phyloP scores from a whole-genome alignment of 345 rosid genomes.

The Passiflora organensis region DNA sequence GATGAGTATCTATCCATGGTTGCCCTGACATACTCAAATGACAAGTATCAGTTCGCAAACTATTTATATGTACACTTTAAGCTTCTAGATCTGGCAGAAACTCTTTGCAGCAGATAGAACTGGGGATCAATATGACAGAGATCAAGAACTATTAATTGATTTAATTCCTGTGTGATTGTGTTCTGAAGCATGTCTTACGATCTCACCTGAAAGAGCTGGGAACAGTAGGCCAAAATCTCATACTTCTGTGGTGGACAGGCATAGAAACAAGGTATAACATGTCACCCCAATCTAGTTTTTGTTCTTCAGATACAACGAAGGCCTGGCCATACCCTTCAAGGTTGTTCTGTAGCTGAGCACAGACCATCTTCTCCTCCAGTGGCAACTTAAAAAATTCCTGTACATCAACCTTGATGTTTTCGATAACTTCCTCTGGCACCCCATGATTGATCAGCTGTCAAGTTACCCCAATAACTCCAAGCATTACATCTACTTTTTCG shows the following conservation, averaged over 20 bases:
- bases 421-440: slow-evolving; percentile 22
- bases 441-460: slow-evolving; percentile 47
- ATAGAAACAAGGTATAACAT: slow-evolving; percentile 35
- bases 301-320: slow-evolving; percentile 40
- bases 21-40: slow-evolving; percentile 12
- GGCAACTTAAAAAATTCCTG: slow-evolving; percentile 38
- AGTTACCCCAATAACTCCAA: too few species aligned
- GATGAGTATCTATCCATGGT: slow-evolving; percentile 28
- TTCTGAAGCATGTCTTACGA: too few species aligned
- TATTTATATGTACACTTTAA: too few species aligned
- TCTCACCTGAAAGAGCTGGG: slow-evolving; percentile 44
- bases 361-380: slow-evolving; percentile 34
- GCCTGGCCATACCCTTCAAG: slow-evolving; percentile 55
- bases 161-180: too few species aligned
- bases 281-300: slow-evolving; percentile 55
- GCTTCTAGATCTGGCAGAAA: too few species aligned
- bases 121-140: too few species aligned
- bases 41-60: too few species aligned
- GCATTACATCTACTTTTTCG: too few species aligned
- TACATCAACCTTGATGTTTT: slow-evolving; percentile 33
- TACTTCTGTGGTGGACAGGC: slow-evolving; percentile 23
- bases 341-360: slow-evolving; percentile 29
- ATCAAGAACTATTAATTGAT: too few species aligned
- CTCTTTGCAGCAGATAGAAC: too few species aligned
- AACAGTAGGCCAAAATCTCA: slow-evolving; percentile 31